A percentile compares a stretch with the other conserved stretches of the same genome.
Conservation (phyloP, 148 eudicot species). For the Amaranthus palmeri region DNA sequence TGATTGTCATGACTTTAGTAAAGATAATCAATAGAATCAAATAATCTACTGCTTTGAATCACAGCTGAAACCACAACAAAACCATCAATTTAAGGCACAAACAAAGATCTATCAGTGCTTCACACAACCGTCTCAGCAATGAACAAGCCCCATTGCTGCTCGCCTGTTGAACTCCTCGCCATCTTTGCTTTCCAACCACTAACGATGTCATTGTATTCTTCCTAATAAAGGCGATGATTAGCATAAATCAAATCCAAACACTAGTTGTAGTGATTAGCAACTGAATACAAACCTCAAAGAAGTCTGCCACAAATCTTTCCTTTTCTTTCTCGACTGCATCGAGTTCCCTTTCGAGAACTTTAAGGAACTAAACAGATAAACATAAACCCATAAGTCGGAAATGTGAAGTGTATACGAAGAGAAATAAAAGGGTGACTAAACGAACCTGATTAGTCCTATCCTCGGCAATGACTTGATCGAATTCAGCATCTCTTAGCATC, state of each 20-base stretch:
- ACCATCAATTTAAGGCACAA: too few relatives aligned
- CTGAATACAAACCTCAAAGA: constrained; percentile 64
- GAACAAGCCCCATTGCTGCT: constrained; percentile 94
- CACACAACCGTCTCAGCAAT: constrained; percentile 51
- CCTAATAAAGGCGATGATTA: constrained; percentile 4
- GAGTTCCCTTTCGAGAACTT: constrained; percentile 68
- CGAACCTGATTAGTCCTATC: constrained; percentile 90
- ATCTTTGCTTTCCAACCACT: constrained; percentile 90
- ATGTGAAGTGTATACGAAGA: neutral
- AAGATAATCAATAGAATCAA: too few relatives aligned
- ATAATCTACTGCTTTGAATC: too few relatives aligned
- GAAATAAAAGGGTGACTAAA: neutral
- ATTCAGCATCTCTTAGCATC: constrained; percentile 97
- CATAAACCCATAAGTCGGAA: neutral
- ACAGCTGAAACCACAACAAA: neutral
- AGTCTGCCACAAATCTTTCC: constrained; percentile 64
- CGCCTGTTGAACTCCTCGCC: constrained; percentile 62
- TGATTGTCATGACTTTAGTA: too few relatives aligned
- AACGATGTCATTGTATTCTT: constrained; percentile 68
- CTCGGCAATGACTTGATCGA: constrained; percentile 73
- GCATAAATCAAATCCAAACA: neutral
- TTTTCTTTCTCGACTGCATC: constrained; percentile 64
- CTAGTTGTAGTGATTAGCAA: neutral
- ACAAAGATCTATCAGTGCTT: constrained; percentile 20
- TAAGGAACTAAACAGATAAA: constrained; percentile 46